Percentiles rank a stretch among this genome's conserved stretches.
Conservation (phyloP, 495 filamentous ascomycete genomes). For the Xylaria nigripes region DNA sequence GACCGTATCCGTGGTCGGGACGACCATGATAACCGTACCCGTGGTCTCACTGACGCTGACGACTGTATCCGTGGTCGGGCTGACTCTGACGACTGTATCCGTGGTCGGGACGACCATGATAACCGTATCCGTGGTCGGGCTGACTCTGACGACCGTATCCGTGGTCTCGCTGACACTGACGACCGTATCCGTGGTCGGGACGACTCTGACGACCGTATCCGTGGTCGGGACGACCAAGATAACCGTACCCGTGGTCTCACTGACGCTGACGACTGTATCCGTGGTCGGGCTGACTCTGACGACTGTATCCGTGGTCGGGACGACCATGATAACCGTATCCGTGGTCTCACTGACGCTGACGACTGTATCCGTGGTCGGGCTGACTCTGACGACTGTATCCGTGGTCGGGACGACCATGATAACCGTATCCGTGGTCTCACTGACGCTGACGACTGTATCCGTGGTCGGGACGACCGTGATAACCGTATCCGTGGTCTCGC, state of each 20-base stretch:
- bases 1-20: background rate
- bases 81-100: background rate
- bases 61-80: constrained; percentile 9
- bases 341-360: no score
- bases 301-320: background rate
- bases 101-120: constrained; percentile 14
- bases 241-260: no score
- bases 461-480: constrained; percentile 15
- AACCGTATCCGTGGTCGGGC: constrained; percentile 4
- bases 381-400: background rate
- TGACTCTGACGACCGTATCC: background rate
- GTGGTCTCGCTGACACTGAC: constrained; percentile 17
- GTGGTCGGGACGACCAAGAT: constrained; percentile 14
- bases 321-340: constrained; percentile 18
- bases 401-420: constrained; percentile 14
- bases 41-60: no score
- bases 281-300: background rate
- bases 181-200: constrained; percentile 10
- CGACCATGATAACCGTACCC: constrained; percentile 18
- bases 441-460: background rate
- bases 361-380: constrained; percentile 9
- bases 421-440: constrained; percentile 4
- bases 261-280: constrained; percentile 20
- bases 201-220: background rate
- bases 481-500: constrained; percentile 3